Evolutionary conservation across 768 basidiomycete species (phyloP), one percentile per base, ranked within the genome.

Genomic region (Serpula lacrymans): DNA sequence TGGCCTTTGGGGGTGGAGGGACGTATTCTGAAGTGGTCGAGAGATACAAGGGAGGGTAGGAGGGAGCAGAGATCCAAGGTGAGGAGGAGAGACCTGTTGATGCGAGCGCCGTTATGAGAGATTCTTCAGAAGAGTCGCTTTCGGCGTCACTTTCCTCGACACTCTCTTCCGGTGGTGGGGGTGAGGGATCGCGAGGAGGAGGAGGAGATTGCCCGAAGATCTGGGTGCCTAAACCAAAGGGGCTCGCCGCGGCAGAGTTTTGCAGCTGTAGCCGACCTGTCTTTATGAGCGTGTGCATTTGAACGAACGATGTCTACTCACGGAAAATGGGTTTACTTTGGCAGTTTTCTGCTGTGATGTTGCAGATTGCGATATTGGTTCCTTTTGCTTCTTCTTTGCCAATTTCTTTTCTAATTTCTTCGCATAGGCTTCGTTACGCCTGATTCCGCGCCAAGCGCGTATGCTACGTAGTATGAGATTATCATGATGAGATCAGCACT

Each of bases 391-490:
- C 44, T 68, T 70, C 30, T 45, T 62, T 10, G 65, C 67, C 5
- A 69, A 62, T 54, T 81, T 82, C 47, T 69, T 69, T 53, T 80
- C 73, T 1, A 92, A 70, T 54, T 88, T 85, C 22, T 68, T 70
- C 9, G 90, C 92, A 55, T 89, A 93, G 39, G 69, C 70, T 39
- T 76, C 71, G 55, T 93, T 91, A 50, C 71, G 78, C 21, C 82
- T 73, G 34, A 91, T 55, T 6, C 81, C 83, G 43, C 91, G 73
- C 81, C 84, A 93, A 22, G 86, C 90, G 16, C 91, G 80, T 37
- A 92, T 67, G 52, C 89, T 93, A 53, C 35, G 28, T 32, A 29
- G 22, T 27, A 22, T 49, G 7, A 50, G 49, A 53, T 47, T 41
- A 51, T 13, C 27, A 26, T 14, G 26, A n/a, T n/a, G 18, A 23